Conservation (phyloP, 2,329 filamentous ascomycete genomes). For the Ilyonectria mors-panacis region DNA sequence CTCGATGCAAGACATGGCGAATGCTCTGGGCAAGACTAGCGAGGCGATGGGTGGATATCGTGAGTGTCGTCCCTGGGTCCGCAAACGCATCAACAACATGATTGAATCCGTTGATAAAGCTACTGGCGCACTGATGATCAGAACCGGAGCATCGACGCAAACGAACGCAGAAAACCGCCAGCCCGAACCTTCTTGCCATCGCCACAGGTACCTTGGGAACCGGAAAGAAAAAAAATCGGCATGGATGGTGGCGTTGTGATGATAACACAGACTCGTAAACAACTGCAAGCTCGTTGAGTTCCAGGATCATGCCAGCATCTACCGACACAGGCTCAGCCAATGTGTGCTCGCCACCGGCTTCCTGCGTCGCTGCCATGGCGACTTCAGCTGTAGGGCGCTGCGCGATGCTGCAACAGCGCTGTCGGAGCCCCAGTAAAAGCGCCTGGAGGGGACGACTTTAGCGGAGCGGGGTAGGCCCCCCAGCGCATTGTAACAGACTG, state of each 20-base stretch:
- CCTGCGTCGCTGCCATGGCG: slow-evolving; percentile 51
- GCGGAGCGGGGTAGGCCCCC: slow-evolving; percentile 46
- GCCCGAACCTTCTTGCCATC: slow-evolving; percentile 25
- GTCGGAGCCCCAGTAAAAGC: slow-evolving; percentile 26
- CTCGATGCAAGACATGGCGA: slow-evolving; percentile 49
- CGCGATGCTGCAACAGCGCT: slow-evolving; percentile 36
- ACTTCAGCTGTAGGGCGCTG: slow-evolving; percentile 42
- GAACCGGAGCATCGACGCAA: not conserved
- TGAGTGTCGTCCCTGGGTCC: not conserved
- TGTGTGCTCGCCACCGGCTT: slow-evolving; percentile 40
- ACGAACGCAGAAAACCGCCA: not conserved
- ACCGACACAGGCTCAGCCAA: slow-evolving; percentile 36
- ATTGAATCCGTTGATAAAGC: not conserved
- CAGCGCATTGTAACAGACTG: slow-evolving; percentile 48
- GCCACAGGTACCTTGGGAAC: slow-evolving; percentile 38
- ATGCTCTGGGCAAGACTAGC: slow-evolving; percentile 38
- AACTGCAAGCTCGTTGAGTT: slow-evolving; percentile 31
- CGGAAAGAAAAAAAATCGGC: slow-evolving; percentile 35
- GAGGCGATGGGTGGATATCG: slow-evolving; percentile 37
- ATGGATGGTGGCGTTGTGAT: slow-evolving; percentile 39
- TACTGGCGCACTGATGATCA: not conserved
- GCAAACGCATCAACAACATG: slow-evolving; percentile 12
- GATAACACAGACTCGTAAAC: slow-evolving; percentile 44
- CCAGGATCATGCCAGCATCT: slow-evolving; percentile 47
- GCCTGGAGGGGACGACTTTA: slow-evolving; percentile 40